phyloP scores from a whole-genome alignment of 1,284 basidiomycete genomes.

The Acaromyces ingoldii region DNA sequence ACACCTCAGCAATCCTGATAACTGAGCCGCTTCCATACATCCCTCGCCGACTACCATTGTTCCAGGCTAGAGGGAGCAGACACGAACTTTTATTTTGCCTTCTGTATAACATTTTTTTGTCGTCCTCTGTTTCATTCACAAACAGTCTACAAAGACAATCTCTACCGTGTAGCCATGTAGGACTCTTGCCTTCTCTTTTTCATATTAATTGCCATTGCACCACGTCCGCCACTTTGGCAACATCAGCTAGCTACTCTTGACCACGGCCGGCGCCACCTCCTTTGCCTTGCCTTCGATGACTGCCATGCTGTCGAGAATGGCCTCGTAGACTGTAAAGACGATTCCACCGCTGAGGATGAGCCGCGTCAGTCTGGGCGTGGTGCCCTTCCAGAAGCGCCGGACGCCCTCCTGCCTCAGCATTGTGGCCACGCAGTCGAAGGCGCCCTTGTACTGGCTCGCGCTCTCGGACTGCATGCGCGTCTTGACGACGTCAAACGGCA shows the following conservation, averaged over 20 bases:
- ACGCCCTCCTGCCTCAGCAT: slow-evolving; percentile 65
- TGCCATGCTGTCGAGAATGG: background rate
- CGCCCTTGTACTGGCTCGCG: slow-evolving; percentile 75
- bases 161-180: too few species aligned
- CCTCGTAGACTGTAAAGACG: slow-evolving; percentile 26
- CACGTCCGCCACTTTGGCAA: too few species aligned
- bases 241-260: too few species aligned
- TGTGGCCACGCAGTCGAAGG: slow-evolving; percentile 72
- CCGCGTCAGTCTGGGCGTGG: slow-evolving; percentile 77
- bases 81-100: too few species aligned
- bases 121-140: too few species aligned
- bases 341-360: slow-evolving; percentile 55
- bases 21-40: background rate
- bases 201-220: too few species aligned
- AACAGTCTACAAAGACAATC: too few species aligned
- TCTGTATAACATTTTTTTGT: too few species aligned
- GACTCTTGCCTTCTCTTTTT: too few species aligned
- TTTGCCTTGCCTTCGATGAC: slow-evolving; percentile 3
- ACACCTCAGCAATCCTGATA: slow-evolving; percentile 3
- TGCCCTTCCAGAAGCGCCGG: slow-evolving; percentile 88
- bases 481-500: slow-evolving; percentile 74
- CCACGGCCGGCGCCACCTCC: too few species aligned
- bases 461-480: slow-evolving; percentile 90
- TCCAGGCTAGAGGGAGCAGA: too few species aligned
- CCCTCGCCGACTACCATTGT: too few species aligned